Evolutionary conservation across 2,329 filamentous ascomycete species (phyloP).

Genomic region (Sphaerulina vaccinii): DNA sequence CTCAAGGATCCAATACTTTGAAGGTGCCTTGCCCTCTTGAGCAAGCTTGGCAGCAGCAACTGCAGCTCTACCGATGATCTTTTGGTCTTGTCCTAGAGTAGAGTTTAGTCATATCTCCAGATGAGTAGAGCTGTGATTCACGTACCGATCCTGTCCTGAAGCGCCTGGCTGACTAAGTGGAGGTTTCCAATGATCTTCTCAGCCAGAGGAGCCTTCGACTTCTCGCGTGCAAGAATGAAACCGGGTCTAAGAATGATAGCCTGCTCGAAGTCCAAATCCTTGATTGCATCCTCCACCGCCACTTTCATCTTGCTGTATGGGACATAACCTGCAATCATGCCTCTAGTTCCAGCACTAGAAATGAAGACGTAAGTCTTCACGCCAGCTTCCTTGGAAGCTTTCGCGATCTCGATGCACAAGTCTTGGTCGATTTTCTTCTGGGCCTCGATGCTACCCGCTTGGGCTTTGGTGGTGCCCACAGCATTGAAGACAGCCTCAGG

Average conservation of each 20-base stretch:
- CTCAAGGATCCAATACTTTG: constrained; percentile 23
- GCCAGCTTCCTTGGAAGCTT: constrained; percentile 39
- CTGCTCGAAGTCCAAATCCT: constrained; percentile 39
- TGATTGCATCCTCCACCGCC: constrained; percentile 40
- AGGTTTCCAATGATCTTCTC: constrained; percentile 28
- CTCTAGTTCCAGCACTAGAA: constrained; percentile 38
- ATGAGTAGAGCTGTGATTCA: neutral
- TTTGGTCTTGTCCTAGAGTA: constrained; percentile 21
- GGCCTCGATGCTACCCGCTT: constrained; percentile 37
- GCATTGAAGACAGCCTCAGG: constrained; percentile 28
- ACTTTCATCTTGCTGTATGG: constrained; percentile 42
- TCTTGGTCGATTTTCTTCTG: constrained; percentile 44
- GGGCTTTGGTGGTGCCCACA: constrained; percentile 38
- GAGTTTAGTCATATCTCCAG: neutral
- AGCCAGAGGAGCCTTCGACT: constrained; percentile 16
- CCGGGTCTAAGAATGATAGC: constrained; percentile 40
- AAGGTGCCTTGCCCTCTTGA: constrained; percentile 21
- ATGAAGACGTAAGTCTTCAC: constrained; percentile 40
- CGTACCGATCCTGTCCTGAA: constrained; percentile 23
- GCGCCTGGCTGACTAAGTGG: constrained; percentile 17
- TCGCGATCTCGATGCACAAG: constrained; percentile 38
- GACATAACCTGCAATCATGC: constrained; percentile 31
- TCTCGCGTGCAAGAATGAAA: constrained; percentile 35
- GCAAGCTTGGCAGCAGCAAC: constrained; percentile 20
- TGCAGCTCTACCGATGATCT: constrained; percentile 21